Conservation (phyloP, 2,329 filamentous ascomycete species). For the Cucurbitaria berberidis region DNA sequence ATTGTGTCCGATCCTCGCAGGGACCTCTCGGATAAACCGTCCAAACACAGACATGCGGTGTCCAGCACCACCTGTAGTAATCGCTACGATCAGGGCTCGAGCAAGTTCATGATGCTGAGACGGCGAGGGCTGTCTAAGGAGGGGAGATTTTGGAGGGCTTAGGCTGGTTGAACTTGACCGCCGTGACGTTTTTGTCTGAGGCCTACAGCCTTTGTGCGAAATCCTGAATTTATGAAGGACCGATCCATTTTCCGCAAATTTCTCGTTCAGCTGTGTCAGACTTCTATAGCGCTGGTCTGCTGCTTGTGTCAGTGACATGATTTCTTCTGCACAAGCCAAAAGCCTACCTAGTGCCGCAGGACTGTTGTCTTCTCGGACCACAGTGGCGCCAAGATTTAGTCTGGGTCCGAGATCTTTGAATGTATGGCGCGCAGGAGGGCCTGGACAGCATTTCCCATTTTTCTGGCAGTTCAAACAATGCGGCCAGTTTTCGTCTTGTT, state of each 20-base stretch:
- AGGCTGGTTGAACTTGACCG: constrained; percentile 18
- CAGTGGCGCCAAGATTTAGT: constrained; percentile 10
- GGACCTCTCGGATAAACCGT: constrained; percentile 40
- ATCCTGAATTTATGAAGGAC: constrained; percentile 39
- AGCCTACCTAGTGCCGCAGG: constrained; percentile 1
- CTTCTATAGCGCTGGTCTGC: constrained; percentile 21
- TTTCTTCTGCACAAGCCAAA: background rate
- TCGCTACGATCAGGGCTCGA: constrained; percentile 34
- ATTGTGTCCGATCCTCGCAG: constrained; percentile 39
- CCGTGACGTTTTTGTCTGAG: constrained; percentile 3
- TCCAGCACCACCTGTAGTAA: constrained; percentile 34
- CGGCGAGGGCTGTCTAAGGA: constrained; percentile 32
- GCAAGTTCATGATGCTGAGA: constrained; percentile 37
- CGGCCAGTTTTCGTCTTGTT: constrained; percentile 45
- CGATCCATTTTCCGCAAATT: constrained; percentile 33
- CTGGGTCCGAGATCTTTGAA: constrained; percentile 34
- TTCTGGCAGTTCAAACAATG: constrained; percentile 43
- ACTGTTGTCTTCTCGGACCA: background rate
- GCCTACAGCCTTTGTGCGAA: constrained; percentile 11
- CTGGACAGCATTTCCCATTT: constrained; percentile 43
- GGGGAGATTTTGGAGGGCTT: constrained; percentile 21
- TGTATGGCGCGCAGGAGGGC: constrained; percentile 21
- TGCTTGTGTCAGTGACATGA: background rate
- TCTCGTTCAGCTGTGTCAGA: constrained; percentile 28
- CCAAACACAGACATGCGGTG: constrained; percentile 42